Conservation (phyloP, 2,329 filamentous ascomycete species). For the Aureobasidium sp. region DNA sequence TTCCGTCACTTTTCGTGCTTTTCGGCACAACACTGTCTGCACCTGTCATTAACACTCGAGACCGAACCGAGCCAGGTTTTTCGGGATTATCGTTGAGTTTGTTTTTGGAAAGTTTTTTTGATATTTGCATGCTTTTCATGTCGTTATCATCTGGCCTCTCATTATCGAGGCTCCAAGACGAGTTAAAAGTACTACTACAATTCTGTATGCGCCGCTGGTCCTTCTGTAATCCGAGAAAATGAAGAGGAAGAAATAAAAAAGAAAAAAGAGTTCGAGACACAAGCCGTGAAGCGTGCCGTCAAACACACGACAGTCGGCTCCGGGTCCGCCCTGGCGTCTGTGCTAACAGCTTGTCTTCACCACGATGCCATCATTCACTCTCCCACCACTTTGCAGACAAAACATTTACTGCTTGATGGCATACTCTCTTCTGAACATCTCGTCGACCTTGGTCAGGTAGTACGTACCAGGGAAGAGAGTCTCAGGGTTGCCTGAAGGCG, state of each 20-base stretch:
- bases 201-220: conserved; percentile 1
- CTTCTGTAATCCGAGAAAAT: not conserved
- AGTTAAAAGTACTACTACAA: conserved; percentile 9
- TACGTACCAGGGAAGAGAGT: conserved; percentile 42
- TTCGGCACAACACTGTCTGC: not conserved
- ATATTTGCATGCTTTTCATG: conserved; percentile 7
- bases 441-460: conserved; percentile 44
- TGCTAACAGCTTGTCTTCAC: conserved; percentile 6
- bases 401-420: conserved; percentile 40
- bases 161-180: not conserved
- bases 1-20: not conserved
- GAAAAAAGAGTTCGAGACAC: not conserved
- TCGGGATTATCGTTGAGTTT: not conserved
- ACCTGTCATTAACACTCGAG: not conserved
- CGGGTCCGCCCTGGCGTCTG: not conserved
- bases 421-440: conserved; percentile 46
- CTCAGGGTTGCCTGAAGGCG: conserved; percentile 38
- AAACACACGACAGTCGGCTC: not conserved
- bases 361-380: not conserved
- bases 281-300: not conserved
- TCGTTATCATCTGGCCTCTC: conserved; percentile 3
- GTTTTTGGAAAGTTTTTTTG: not conserved
- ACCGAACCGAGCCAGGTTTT: not conserved
- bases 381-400: not conserved
- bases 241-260: not conserved